These are phyloP conservation scores for Corchorus capsularis DNA, from an alignment of 345 rosid genomes.

Conservation along the genomic window DNA sequence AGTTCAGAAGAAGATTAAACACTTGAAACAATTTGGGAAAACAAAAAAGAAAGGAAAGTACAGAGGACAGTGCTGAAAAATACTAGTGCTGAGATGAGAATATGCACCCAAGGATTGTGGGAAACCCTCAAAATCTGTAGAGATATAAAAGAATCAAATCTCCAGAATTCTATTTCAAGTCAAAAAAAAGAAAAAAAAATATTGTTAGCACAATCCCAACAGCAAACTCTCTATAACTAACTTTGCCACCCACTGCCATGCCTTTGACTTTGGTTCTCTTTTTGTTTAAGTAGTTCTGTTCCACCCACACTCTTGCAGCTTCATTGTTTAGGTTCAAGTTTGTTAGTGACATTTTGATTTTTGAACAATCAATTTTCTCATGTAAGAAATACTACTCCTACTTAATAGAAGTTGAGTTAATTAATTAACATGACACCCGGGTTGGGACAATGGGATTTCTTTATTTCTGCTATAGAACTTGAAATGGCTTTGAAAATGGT, in stretches of 20 bases:
- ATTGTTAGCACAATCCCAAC: conserved; percentile 1
- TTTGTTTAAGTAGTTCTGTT: background rate
- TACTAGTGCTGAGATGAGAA: background rate
- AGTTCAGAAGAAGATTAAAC: background rate
- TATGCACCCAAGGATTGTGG: background rate
- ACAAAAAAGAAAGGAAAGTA: background rate
- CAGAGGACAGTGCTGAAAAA: conserved; percentile 6
- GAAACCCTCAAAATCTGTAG: conserved; percentile 3
- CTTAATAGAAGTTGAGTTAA: background rate
- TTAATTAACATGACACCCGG: background rate
- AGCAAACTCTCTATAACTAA: background rate
- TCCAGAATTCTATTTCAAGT: conserved; percentile 1
- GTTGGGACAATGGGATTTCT: background rate
- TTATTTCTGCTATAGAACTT: background rate
- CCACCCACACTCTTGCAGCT: background rate
- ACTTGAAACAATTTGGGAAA: background rate
- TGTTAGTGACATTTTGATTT: too few relatives aligned
- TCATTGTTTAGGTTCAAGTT: background rate
- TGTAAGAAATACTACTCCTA: background rate
- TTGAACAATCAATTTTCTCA: background rate
- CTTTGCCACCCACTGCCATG: conserved; percentile 5
- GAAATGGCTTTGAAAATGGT: conserved; percentile 1
- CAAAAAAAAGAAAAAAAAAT: background rate
- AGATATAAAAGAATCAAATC: conserved; percentile 9
- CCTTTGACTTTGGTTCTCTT: background rate